These are phyloP conservation scores for Selenicereus undatus DNA, from an alignment of 148 eudicot species.

Conservation along the genomic window DNA sequence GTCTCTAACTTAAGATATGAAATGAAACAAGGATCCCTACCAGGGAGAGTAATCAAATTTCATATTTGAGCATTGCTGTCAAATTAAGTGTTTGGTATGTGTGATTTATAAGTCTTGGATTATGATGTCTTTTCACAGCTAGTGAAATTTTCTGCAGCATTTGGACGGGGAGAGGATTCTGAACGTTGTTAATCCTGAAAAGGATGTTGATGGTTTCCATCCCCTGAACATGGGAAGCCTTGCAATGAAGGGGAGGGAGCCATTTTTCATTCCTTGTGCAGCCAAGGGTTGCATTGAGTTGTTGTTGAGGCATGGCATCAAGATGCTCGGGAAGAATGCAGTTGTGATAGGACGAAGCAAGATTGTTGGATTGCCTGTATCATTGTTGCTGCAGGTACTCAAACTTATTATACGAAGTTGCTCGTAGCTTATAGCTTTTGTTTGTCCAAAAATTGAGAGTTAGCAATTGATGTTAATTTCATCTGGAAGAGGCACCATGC, in stretches of 20 bases:
- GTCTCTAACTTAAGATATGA: not conserved
- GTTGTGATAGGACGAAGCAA: constrained; percentile 57
- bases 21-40: not conserved
- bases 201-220: constrained; percentile 64
- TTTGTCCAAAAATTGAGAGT: not conserved
- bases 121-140: constrained; percentile 4
- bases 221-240: constrained; percentile 52
- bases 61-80: too few species aligned
- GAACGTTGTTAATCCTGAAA: constrained; percentile 40
- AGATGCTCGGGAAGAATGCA: constrained; percentile 39
- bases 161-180: constrained; percentile 44
- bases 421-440: not conserved
- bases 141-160: constrained; percentile 35
- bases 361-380: constrained; percentile 48
- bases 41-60: too few species aligned
- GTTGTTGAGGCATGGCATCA: constrained; percentile 35
- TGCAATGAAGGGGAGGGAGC: constrained; percentile 52
- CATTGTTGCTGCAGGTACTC: constrained; percentile 49
- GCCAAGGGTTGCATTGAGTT: constrained; percentile 51
- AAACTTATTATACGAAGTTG: not conserved
- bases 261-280: constrained; percentile 52
- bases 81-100: too few species aligned
- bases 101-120: not conserved
- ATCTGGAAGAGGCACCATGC: constrained; percentile 49
- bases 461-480: constrained; percentile 11